Evolutionary conservation across 2,329 filamentous ascomycete species (phyloP).

Genomic region (Xylaria sp.): DNA sequence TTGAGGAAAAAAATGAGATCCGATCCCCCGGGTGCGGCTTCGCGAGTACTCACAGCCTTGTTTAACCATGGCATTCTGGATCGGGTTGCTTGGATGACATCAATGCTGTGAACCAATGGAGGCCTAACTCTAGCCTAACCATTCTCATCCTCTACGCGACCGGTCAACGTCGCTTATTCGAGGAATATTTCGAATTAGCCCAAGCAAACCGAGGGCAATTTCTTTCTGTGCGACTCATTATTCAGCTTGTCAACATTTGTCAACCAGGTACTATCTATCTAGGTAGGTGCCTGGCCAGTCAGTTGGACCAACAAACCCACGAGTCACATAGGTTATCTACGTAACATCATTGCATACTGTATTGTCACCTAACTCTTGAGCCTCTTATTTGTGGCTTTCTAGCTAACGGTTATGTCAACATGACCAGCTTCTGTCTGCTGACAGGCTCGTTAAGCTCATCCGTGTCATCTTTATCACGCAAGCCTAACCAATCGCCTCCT

Average conservation of each 20-base stretch:
- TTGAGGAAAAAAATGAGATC: background rate
- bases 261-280: too few relatives aligned
- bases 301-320: background rate
- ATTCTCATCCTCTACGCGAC: background rate
- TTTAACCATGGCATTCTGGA: slow-evolving; percentile 1
- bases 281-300: too few relatives aligned
- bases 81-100: background rate
- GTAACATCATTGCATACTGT: background rate
- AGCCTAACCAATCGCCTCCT: slow-evolving; percentile 10
- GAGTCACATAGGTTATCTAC: background rate
- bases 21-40: background rate
- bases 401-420: slow-evolving; percentile 4
- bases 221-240: background rate
- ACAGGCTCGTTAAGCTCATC: slow-evolving; percentile 2
- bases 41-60: background rate
- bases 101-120: background rate
- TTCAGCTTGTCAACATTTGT: too few relatives aligned
- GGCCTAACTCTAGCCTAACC: background rate
- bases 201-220: slow-evolving; percentile 2
- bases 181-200: slow-evolving; percentile 7
- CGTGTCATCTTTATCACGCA: slow-evolving; percentile 8
- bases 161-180: slow-evolving; percentile 24
- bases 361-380: slow-evolving; percentile 15
- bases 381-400: slow-evolving; percentile 22
- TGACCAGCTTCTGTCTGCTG: slow-evolving; percentile 6